Conservation (phyloP, 2,329 filamentous ascomycete species). For the Ceratocystis cacaofunesta region DNA sequence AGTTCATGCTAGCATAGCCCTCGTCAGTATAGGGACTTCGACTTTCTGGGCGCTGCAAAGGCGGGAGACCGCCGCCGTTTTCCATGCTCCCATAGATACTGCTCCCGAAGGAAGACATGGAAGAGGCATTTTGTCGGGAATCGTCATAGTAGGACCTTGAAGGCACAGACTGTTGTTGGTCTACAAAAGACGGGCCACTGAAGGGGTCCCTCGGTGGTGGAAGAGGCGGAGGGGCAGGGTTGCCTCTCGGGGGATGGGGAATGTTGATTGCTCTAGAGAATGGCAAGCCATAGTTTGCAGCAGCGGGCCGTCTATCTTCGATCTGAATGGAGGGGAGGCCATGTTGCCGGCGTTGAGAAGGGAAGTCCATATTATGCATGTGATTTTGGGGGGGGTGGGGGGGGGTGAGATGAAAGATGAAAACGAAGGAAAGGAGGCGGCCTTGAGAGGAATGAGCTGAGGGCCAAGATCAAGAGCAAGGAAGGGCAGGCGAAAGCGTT, state of each 20-base stretch:
- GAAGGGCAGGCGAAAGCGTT: background rate
- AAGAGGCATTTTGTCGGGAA: conserved; percentile 9
- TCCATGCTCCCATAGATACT: conserved; percentile 31
- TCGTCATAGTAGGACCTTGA: conserved; percentile 6
- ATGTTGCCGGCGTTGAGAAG: conserved; percentile 13
- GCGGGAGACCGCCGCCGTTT: conserved; percentile 23
- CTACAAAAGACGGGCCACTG: background rate
- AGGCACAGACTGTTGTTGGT: conserved; percentile 6
- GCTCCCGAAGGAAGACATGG: conserved; percentile 15
- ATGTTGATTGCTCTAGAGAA: conserved; percentile 17
- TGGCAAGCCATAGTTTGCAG: conserved; percentile 6
- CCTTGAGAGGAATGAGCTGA: background rate
- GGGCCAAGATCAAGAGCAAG: background rate
- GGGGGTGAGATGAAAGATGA: background rate
- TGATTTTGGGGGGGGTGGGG: background rate
- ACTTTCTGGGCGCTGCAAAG: conserved; percentile 6
- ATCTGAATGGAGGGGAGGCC: conserved; percentile 17
- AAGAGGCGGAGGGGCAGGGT: conserved; percentile 16
- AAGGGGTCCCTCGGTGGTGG: conserved; percentile 17
- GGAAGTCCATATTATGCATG: conserved; percentile 12
- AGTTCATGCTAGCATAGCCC: conserved; percentile 31
- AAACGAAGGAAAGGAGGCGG: background rate
- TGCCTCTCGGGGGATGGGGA: conserved; percentile 12
- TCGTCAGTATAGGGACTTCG: conserved; percentile 26
- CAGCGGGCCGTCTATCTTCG: conserved; percentile 11